These are phyloP conservation scores for Gnomoniopsis smithogilvyi DNA, from an alignment of 2,329 filamentous ascomycete species.

Conservation along the genomic window DNA sequence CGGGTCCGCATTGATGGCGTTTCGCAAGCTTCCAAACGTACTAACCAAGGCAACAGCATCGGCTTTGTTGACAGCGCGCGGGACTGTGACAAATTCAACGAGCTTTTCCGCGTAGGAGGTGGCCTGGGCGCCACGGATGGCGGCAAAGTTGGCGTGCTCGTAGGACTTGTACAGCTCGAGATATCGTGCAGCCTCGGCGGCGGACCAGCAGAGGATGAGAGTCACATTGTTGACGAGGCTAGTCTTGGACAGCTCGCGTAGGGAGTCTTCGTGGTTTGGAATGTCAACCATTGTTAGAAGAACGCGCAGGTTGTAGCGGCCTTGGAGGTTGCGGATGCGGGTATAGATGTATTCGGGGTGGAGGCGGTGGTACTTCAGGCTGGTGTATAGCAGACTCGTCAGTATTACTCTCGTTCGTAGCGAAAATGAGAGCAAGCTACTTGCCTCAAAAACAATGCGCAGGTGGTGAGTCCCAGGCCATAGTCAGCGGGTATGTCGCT, in stretches of 20 bases:
- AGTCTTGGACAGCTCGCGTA: slow-evolving; percentile 90
- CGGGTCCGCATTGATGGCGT: slow-evolving; percentile 80
- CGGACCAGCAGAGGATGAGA: slow-evolving; percentile 89
- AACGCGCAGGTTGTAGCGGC: slow-evolving; percentile 82
- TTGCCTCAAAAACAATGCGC: slow-evolving; percentile 78
- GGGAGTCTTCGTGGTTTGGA: slow-evolving; percentile 82
- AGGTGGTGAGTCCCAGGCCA: slow-evolving; percentile 80
- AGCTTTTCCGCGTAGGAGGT: slow-evolving; percentile 82
- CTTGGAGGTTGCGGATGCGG: slow-evolving; percentile 78
- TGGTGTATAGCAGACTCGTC: slow-evolving; percentile 21
- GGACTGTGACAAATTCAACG: slow-evolving; percentile 89
- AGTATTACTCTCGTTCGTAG: background rate
- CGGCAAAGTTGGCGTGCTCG: slow-evolving; percentile 76
- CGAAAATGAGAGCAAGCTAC: background rate
- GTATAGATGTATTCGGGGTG: slow-evolving; percentile 98
- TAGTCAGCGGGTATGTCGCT: slow-evolving; percentile 96
- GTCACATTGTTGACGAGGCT: slow-evolving; percentile 91
- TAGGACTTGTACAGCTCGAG: slow-evolving; percentile 93
- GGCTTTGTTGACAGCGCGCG: slow-evolving; percentile 87
- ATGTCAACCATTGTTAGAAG: slow-evolving; percentile 93
- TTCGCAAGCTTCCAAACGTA: slow-evolving; percentile 85
- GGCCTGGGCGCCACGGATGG: slow-evolving; percentile 82
- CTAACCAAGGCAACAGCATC: slow-evolving; percentile 88
- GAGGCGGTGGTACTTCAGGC: slow-evolving; percentile 93
- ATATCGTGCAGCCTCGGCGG: slow-evolving; percentile 89